Conservation (phyloP, 305 asterid species). For the Solanum hybrid region DNA sequence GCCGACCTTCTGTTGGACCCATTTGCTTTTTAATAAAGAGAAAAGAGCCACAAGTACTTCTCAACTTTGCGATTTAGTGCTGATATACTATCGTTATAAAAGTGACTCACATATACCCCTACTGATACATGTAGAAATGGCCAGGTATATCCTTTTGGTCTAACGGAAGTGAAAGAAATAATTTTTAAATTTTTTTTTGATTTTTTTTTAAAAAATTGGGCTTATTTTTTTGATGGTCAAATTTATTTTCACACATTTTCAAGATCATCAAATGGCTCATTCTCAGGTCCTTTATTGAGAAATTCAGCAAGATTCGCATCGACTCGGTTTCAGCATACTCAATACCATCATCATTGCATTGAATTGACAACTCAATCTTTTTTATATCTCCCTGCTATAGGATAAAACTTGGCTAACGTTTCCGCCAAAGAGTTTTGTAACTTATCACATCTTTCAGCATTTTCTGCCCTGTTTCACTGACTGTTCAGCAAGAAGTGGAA, state of each 20-base stretch:
- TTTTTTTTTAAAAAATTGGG: no score
- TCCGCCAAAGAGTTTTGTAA: not conserved
- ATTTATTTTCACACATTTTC: not conserved
- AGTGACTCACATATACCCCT: not conserved
- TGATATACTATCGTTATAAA: not conserved
- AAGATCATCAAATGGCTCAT: not conserved
- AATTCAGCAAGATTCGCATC: not conserved
- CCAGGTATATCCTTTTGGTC: not conserved
- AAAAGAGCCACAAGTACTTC: not conserved
- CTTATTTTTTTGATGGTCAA: no score
- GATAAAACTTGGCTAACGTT: not conserved
- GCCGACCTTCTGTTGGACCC: not conserved
- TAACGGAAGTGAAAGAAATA: not conserved
- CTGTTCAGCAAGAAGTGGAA: not conserved
- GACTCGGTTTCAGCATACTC: not conserved
- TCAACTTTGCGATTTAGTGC: not conserved
- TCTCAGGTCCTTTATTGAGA: not conserved
- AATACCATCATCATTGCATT: not conserved
- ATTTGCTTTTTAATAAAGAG: not conserved
- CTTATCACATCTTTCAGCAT: not conserved
- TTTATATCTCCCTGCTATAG: not conserved
- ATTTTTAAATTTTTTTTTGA: accelerated
- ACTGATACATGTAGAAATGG: no score
- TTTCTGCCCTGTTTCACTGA: not conserved
- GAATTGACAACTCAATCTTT: not conserved